Percentiles rank a stretch among this genome's conserved stretches.
Conservation (phyloP, 1,284 basidiomycete species). For the Ustilago nuda region DNA sequence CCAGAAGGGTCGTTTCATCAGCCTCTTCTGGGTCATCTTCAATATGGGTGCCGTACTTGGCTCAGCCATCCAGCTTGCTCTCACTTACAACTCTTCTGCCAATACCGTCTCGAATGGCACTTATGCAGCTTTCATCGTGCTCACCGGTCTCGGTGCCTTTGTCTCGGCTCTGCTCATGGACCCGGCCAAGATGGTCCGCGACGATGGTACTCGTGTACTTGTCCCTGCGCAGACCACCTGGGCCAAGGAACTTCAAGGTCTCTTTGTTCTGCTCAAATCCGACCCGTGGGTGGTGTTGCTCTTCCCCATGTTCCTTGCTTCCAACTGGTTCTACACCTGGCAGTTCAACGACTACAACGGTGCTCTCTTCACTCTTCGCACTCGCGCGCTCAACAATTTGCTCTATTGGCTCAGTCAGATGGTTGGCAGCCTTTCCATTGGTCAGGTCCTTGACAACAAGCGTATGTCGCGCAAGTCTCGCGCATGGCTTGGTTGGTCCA, state of each 20-base stretch:
- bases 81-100: constrained; percentile 51
- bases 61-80: constrained; percentile 74
- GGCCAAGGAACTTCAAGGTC: constrained; percentile 53
- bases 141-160: constrained; percentile 55
- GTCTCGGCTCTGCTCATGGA: constrained; percentile 45
- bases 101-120: constrained; percentile 52
- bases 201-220: constrained; percentile 55
- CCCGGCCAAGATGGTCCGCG: constrained; percentile 53
- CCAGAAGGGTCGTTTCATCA: constrained; percentile 78
- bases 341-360: constrained; percentile 59
- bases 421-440: constrained; percentile 55
- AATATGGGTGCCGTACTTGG: constrained; percentile 78
- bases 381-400: constrained; percentile 70
- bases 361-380: constrained; percentile 58
- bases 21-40: constrained; percentile 78
- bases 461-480: constrained; percentile 48
- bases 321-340: constrained; percentile 66
- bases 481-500: constrained; percentile 59
- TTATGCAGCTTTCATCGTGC: constrained; percentile 57
- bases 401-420: constrained; percentile 70
- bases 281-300: constrained; percentile 60
- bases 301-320: constrained; percentile 60
- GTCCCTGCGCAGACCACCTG: constrained; percentile 55
- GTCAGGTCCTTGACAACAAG: constrained; percentile 56
- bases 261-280: constrained; percentile 46